Evolutionary conservation across 2,329 filamentous ascomycete genomes (phyloP), one percentile per base, ranked within the genome.

Genomic region (Fusarium dimerum): DNA sequence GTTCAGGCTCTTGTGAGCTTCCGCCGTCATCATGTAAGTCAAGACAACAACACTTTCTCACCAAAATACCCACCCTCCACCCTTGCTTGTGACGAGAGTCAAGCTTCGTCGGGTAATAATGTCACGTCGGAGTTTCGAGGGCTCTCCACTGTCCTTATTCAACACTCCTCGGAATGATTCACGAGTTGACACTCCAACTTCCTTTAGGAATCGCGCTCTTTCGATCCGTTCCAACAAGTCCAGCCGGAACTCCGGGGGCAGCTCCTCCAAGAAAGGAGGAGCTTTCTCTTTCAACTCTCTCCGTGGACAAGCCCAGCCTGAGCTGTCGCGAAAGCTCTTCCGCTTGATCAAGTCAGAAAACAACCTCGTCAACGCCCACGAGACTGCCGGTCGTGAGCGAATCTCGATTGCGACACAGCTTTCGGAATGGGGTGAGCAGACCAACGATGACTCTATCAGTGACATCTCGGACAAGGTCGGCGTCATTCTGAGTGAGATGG

Each of bases 391-490:
- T 45, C 88, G 88, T 54, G 93, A 97, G 77, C 89, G 92, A 51
- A 76, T 90, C 55, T 84, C 85, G 45, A 92, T 97, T 66, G 94
- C 92, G 15, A 85, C 86, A 11, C 93, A 97, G 76, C 84, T 99
- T 42, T 96, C 91, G 8, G 92, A 97, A 63, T 99, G 94, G 94
- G 94, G 94, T 52, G 92, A 97, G 75, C 84, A 89, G 54, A 97
- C 92, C 2, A 83, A 85, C 48, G 94, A 99, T 67, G 91, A 96
- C 56, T 85, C 86, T 47, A 80, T 97, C 66, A 91, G 85, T 47
- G 94, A 97, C 69, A 83, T 99, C 62, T 92, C 89, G 53, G 94
- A 97, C 80, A 99, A 99, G 80, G 81, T 99, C 47, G 94, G 92
- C 47, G 93, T 97, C 39, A 78, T 99, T 64, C 78, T 99, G 54